phyloP scores from a whole-genome alignment of 176 grass and related monocot genomes.

The Sorghum bicolor region Sorghum_bicolor_NCBIv3 NC_012879.2:3018001-3018500 shows the following conservation, averaged over 20 bases:
- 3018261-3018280: neutral
- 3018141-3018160: neutral
- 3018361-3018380: neutral
- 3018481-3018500: neutral
- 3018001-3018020: too few species aligned
- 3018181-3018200: too few species aligned
- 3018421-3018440: neutral
- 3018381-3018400: neutral
- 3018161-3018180: too few species aligned
- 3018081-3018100: neutral
- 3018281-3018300: neutral
- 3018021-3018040: too few species aligned
- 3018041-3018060: neutral
- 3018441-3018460: neutral
- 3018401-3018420: neutral
- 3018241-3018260: neutral
- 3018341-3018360: neutral
- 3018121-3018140: too few species aligned
- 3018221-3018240: neutral
- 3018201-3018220: too few species aligned
- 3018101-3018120: too few species aligned
- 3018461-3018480: neutral
- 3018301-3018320: neutral
- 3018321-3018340: neutral
- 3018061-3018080: neutral